These are phyloP conservation scores for Pseudogymnoascus sp. DNA, from an alignment of 2,329 filamentous ascomycete genomes.

Conservation along the genomic window DNA sequence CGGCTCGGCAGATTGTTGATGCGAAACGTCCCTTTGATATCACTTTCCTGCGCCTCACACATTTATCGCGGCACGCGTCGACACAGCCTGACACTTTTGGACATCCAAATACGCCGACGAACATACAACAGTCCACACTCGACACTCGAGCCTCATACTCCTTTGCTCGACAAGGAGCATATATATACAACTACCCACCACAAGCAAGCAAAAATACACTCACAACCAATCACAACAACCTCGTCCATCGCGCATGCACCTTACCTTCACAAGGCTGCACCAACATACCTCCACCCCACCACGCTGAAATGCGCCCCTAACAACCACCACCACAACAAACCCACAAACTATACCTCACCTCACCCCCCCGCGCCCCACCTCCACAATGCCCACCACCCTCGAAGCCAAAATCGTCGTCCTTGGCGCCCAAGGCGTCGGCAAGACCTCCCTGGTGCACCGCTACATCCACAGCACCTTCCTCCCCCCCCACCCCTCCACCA, in stretches of 20 bases:
- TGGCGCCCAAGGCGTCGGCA: slow-evolving; percentile 70
- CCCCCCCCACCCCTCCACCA: slow-evolving; percentile 45
- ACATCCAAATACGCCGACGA: not conserved
- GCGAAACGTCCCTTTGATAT: not conserved
- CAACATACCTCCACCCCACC: not conserved
- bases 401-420: slow-evolving; percentile 78
- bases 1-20: not conserved
- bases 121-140: not conserved
- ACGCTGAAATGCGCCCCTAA: not conserved
- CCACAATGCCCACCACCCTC: slow-evolving; percentile 43
- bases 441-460: slow-evolving; percentile 68
- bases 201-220: not conserved
- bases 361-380: slow-evolving; percentile 33
- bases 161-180: not conserved
- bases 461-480: slow-evolving; percentile 32
- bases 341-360: slow-evolving; percentile 27
- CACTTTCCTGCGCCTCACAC: not conserved
- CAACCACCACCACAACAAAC: slow-evolving; percentile 18
- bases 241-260: not conserved
- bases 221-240: not conserved
- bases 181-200: not conserved
- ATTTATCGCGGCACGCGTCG: not conserved
- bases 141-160: not conserved
- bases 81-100: not conserved
- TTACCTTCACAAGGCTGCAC: not conserved